Evolutionary conservation across 2,329 filamentous ascomycete genomes (phyloP).

Genomic region (Geoglossum cookeanum): DNA sequence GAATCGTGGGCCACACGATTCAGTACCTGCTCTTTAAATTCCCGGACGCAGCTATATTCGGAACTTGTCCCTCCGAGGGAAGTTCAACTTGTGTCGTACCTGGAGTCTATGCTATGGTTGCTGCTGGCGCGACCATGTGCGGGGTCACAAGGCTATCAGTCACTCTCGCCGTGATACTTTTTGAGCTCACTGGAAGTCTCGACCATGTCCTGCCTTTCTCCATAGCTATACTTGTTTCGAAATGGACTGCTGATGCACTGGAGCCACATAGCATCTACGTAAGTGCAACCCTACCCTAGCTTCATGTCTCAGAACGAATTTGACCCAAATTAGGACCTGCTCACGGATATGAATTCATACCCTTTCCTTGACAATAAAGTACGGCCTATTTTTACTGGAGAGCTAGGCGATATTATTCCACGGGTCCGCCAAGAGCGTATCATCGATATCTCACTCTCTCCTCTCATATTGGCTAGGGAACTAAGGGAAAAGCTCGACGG

Average conservation of each 20-base stretch:
- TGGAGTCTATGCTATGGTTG: conserved; percentile 89
- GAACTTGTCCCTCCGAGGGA: conserved; percentile 46
- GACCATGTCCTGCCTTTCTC: conserved; percentile 94
- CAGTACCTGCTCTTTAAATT: conserved; percentile 64
- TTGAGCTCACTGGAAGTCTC: conserved; percentile 85
- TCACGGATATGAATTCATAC: conserved; percentile 94
- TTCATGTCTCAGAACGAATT: not conserved
- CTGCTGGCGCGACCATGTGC: conserved; percentile 93
- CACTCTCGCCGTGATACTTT: conserved; percentile 83
- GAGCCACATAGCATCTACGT: conserved; percentile 89
- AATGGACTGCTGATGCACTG: conserved; percentile 92
- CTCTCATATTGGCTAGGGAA: conserved; percentile 55
- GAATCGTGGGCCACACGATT: conserved; percentile 67
- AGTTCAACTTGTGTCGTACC: conserved; percentile 79
- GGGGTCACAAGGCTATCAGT: conserved; percentile 87
- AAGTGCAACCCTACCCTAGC: conserved; percentile 17
- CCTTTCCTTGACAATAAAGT: conserved; percentile 95
- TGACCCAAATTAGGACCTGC: conserved; percentile 41
- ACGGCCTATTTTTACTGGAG: conserved; percentile 74
- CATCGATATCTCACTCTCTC: conserved; percentile 75
- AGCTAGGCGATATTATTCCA: conserved; percentile 71
- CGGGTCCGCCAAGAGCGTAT: conserved; percentile 54
- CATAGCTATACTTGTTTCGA: conserved; percentile 77
- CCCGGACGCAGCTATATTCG: conserved; percentile 54
- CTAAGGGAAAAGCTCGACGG: conserved; percentile 66